These are phyloP conservation scores for Axilococcus clingmanii DNA, from an alignment of 139 green algal species.

Conservation along the genomic window DNA sequence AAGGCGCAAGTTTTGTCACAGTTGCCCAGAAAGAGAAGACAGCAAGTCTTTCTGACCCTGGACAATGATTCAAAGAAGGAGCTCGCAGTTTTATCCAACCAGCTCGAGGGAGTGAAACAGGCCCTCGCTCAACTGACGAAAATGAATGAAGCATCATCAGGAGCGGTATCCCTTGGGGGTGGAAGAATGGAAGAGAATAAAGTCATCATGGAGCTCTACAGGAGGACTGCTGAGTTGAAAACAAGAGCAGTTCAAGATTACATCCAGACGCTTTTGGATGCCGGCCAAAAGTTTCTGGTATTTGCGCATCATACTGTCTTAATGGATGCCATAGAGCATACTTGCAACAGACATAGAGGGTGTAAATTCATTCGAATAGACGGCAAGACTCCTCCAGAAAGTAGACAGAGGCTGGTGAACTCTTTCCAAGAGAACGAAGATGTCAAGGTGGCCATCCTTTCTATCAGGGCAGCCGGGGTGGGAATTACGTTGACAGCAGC, in stretches of 20 bases:
- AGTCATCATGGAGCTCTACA: slow-evolving; percentile 54
- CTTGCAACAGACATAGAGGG: slow-evolving; percentile 23
- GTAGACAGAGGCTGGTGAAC: slow-evolving; percentile 42
- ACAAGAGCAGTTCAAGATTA: slow-evolving; percentile 49
- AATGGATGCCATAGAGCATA: slow-evolving; percentile 40
- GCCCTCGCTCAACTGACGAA: slow-evolving; percentile 10
- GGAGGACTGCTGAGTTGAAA: slow-evolving; percentile 58
- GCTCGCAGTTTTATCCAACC: slow-evolving; percentile 10
- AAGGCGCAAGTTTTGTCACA: slow-evolving; percentile 88
- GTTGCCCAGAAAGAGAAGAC: slow-evolving; percentile 76
- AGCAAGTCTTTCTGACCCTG: slow-evolving; percentile 57
- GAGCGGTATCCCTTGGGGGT: slow-evolving; percentile 1
- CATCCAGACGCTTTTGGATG: slow-evolving; percentile 45
- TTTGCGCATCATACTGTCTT: slow-evolving; percentile 82
- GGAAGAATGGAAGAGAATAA: slow-evolving; percentile 16
- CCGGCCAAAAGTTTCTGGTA: slow-evolving; percentile 80
- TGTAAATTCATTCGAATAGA: slow-evolving; percentile 81
- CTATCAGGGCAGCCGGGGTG: slow-evolving; percentile 75
- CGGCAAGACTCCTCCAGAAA: slow-evolving; percentile 48
- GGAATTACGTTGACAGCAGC: slow-evolving; percentile 86
- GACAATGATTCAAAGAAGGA: slow-evolving; percentile 20
- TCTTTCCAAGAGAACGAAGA: slow-evolving; percentile 50
- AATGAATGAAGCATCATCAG: neutral
- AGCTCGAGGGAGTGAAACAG: slow-evolving; percentile 23
- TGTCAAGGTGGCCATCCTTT: slow-evolving; percentile 76